Percentiles rank a stretch among this genome's conserved stretches.
Conservation (phyloP, 2,329 filamentous ascomycete species). For the Sclerotinia trifoliorum region DNA sequence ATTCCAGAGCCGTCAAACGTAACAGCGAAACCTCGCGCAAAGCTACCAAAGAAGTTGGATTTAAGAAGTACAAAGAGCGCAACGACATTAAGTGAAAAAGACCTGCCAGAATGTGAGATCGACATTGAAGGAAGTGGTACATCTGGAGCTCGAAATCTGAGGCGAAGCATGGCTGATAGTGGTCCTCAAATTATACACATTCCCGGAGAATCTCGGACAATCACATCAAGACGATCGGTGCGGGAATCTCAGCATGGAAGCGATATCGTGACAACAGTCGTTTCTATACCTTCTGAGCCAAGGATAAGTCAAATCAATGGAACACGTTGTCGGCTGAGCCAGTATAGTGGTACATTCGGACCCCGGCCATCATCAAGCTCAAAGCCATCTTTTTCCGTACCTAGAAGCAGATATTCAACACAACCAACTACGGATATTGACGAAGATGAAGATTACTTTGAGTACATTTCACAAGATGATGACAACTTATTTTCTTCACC, state of each 20-base stretch:
- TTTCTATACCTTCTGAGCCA: conserved; percentile 26
- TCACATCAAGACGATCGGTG: not conserved
- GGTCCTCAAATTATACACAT: conserved; percentile 11
- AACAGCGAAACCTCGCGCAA: not conserved
- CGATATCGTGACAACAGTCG: conserved; percentile 28
- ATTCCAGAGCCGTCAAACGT: not conserved
- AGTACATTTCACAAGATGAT: conserved; percentile 24
- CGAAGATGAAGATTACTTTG: conserved; percentile 26
- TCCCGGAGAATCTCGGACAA: conserved; percentile 8
- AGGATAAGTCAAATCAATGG: not conserved
- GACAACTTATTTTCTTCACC: conserved; percentile 23
- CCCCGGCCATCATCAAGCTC: not conserved
- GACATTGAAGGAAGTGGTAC: not conserved
- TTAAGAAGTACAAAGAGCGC: conserved; percentile 11
- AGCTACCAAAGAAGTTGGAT: not conserved
- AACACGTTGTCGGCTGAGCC: not conserved
- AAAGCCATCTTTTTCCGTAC: not conserved
- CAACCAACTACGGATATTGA: conserved; percentile 5
- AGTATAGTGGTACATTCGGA: conserved; percentile 21
- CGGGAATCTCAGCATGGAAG: conserved; percentile 18
- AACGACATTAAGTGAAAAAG: not conserved
- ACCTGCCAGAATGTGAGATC: not conserved
- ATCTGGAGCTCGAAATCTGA: not conserved
- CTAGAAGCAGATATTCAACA: conserved; percentile 13
- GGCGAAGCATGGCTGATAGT: not conserved